These are phyloP conservation scores for Coniochaeta ligniaria DNA, from an alignment of 2,329 filamentous ascomycete species.

Conservation along the genomic window DNA sequence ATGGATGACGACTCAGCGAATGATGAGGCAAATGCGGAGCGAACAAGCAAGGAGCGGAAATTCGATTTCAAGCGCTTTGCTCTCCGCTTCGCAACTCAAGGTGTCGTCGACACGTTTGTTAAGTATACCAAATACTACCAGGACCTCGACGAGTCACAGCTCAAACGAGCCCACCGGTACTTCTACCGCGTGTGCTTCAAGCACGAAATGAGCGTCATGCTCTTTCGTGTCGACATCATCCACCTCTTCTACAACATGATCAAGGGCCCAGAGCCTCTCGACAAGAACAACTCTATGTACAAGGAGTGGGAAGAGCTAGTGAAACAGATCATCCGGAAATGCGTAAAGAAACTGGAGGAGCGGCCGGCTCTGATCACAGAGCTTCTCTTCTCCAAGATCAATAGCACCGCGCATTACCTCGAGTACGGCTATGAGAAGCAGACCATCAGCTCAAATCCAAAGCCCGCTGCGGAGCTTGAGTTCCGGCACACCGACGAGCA, in stretches of 20 bases:
- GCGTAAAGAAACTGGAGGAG: slow-evolving; percentile 78
- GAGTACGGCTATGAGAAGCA: slow-evolving; percentile 88
- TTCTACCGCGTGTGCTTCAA: slow-evolving; percentile 95
- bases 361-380: slow-evolving; percentile 82
- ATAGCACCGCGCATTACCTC: slow-evolving; percentile 74
- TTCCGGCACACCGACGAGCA: slow-evolving; percentile 65
- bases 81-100: slow-evolving; percentile 73
- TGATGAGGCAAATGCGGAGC: slow-evolving; percentile 64
- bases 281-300: slow-evolving; percentile 58
- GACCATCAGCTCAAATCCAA: slow-evolving; percentile 53
- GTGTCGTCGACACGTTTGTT: slow-evolving; percentile 83
- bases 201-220: slow-evolving; percentile 79
- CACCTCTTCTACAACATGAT: slow-evolving; percentile 85
- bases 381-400: slow-evolving; percentile 90
- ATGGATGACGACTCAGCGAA: slow-evolving; percentile 63
- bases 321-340: slow-evolving; percentile 73
- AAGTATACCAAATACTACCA: slow-evolving; percentile 71
- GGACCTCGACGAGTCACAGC: slow-evolving; percentile 70
- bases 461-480: slow-evolving; percentile 73
- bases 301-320: slow-evolving; percentile 89
- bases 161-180: slow-evolving; percentile 89
- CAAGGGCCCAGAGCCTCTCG: slow-evolving; percentile 74
- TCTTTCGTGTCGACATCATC: slow-evolving; percentile 88
- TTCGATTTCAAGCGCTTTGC: slow-evolving; percentile 89
- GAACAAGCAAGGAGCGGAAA: slow-evolving; percentile 72